These are phyloP conservation scores for Vitis labrusca DNA, from an alignment of 164 flowering plant genomes.

Conservation along the genomic window DNA sequence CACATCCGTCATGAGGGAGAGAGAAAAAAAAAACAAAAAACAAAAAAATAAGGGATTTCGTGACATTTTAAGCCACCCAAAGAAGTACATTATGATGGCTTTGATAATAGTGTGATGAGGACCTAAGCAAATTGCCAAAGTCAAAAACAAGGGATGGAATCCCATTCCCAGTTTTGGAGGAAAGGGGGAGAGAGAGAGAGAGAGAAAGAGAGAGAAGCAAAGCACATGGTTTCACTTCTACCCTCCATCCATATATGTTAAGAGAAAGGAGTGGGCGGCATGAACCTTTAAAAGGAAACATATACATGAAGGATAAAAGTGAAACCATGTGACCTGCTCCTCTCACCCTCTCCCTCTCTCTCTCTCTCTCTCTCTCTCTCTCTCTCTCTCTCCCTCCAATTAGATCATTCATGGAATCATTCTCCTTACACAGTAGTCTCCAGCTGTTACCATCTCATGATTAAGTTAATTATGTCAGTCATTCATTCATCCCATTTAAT, in stretches of 20 bases:
- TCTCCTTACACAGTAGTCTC: too few relatives aligned
- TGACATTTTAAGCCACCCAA: not conserved
- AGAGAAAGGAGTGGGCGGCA: too few relatives aligned
- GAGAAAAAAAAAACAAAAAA: too few relatives aligned
- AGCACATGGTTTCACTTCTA: not conserved
- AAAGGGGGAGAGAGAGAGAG: not conserved
- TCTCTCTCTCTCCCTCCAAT: not conserved
- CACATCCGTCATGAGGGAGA: too few relatives aligned
- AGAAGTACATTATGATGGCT: not conserved
- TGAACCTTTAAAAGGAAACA: too few relatives aligned
- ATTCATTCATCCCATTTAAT: too few relatives aligned
- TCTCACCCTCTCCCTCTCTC: not conserved
- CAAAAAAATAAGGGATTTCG: too few relatives aligned
- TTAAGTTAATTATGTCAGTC: too few relatives aligned
- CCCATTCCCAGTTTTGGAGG: not conserved
- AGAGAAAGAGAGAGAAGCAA: not conserved
- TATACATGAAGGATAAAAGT: too few relatives aligned
- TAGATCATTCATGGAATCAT: too few relatives aligned
- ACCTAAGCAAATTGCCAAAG: not conserved
- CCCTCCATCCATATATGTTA: not conserved
- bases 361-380: not conserved
- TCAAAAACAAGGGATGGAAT: slow-evolving; percentile 13
- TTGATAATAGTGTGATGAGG: not conserved
- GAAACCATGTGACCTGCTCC: not conserved
- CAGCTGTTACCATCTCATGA: too few relatives aligned